Evolutionary conservation across 2,329 filamentous ascomycete species (phyloP), one percentile per base, ranked within the genome.

Genomic region (Cytospora chrysosperma): DNA sequence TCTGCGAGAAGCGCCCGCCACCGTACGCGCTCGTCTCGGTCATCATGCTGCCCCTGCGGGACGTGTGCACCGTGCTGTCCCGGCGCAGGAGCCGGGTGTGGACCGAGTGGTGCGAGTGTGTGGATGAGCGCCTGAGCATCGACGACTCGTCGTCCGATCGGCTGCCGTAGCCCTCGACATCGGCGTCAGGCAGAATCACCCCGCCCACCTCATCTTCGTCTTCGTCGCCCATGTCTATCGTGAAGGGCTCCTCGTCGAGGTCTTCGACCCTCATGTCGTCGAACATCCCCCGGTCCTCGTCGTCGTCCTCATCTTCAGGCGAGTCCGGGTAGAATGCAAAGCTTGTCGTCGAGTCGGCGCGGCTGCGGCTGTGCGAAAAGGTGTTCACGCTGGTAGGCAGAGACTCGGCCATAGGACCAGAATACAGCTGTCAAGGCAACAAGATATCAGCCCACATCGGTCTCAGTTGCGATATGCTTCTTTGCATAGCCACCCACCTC

Each of bases 351-450:
- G 94, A 98, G 72, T 93, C 91, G 69, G 92, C 88, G 70, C 94
- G 87, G 43, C 82, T 81, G 40, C 64, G 64, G 65, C 92, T 91
- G 75, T 97, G 93, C 55, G 88, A 88, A 74, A 99, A 99, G 34
- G 92, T 90, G n/a, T 92, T 93, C 40, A 93, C 84, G 73, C 93
- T 97, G 13, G 92, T 95, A 1, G 95, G 95, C n/a, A 99, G 85
- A 73, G 93, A 97, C 78, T 99, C 95, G 61, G 93, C 93, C 72
- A 97, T 88, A 8, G 94, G 95, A 8, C 95, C 95, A 27, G 94
- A 89, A 77, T 94, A 99, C 55, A 96, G 85, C 83, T 87, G 65
- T 51, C 32, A 34, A 62, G 40, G 56, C 61, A 30, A 30, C 21
- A 21, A n/a, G n/a, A n/a, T 13, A 55, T 63, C 15, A 61, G 43